Percentiles rank a stretch among this genome's conserved stretches.
Conservation (phyloP, 768 basidiomycete species). For the Butyriboletus loyo region DNA sequence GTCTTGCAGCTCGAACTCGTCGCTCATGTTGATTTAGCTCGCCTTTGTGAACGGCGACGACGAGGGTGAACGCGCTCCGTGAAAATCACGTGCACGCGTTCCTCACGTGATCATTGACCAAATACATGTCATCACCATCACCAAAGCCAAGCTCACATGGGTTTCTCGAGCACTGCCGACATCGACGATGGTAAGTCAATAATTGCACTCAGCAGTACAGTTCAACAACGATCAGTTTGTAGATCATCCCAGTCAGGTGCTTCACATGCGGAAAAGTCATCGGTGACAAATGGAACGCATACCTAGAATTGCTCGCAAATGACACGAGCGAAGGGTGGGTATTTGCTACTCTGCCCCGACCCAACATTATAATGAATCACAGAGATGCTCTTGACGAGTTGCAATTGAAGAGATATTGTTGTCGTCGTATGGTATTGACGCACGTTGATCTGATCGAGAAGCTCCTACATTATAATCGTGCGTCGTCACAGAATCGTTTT, state of each 20-base stretch:
- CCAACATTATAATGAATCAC: background rate
- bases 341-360: background rate
- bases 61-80: constrained; percentile 6
- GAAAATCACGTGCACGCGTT: constrained; percentile 27
- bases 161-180: constrained; percentile 1
- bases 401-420: constrained; percentile 92
- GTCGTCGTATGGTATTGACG: constrained; percentile 94
- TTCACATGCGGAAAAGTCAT: constrained; percentile 98
- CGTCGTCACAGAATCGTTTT: constrained; percentile 31
- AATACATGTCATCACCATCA: too few species aligned
- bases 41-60: constrained; percentile 1
- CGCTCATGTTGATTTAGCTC: constrained; percentile 31
- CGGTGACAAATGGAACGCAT: constrained; percentile 92
- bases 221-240: background rate
- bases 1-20: constrained; percentile 73
- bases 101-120: constrained; percentile 6
- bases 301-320: constrained; percentile 74
- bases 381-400: constrained; percentile 90
- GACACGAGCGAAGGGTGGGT: constrained; percentile 88
- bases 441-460: constrained; percentile 99
- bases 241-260: constrained; percentile 97
- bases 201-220: background rate
- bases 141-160: too few species aligned
- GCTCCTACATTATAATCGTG: constrained; percentile 93
- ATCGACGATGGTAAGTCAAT: constrained; percentile 24